Evolutionary conservation across 2,329 filamentous ascomycete species (phyloP), one percentile per base, ranked within the genome.

Genomic region (Cordyceps fumosorosea): DNA sequence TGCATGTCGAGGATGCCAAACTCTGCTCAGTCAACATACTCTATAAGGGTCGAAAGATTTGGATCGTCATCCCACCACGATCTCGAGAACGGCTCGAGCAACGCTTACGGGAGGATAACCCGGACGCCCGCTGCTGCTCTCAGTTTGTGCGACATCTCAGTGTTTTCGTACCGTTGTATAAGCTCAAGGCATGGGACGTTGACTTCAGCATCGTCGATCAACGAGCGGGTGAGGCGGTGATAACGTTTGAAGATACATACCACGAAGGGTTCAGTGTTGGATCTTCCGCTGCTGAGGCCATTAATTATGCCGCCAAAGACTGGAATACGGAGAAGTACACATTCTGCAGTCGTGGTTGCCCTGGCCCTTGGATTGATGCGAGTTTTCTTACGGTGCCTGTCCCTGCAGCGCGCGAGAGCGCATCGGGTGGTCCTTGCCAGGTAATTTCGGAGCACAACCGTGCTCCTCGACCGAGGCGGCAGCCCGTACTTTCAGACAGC

Each of bases 11-110:
- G 50, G 50, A 52, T 22, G 50, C 50, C 5, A 52, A 26, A 37
- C 50, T 52, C n/a, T 52, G 34, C 50, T 52, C 50, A 34, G n/a
- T 52, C n/a, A 52, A 52, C 29, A 52, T 52, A 34, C 50, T 52
- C 8, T 22, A 52, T 22, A 37, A 52, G 50, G 50, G 50, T 2
- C 26, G 50, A 52, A 52, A 52, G n/a, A 29, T 52, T 22, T 52
- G 50, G 50, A 52, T 52, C 14, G n/a, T 52, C 29, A 37, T 52
- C 22, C 50, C 50, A 8, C 50, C 50, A 12, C 50, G 50, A 52
- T n/a, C 52, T 40, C 52, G 52, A 16, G 12, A 42, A 12, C 52
- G 24, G 34, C 34, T 55, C 2, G 52, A 55, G 34, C 32, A 44
- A 26, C 34, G 29, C 16, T 20, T 55, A 22, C 52, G 52, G 20